Percentiles rank a stretch among this genome's conserved stretches.
These are phyloP conservation scores for Sphenostylis stenocarpa DNA, from an alignment of 306 rosid species.

Conservation along the genomic window DNA sequence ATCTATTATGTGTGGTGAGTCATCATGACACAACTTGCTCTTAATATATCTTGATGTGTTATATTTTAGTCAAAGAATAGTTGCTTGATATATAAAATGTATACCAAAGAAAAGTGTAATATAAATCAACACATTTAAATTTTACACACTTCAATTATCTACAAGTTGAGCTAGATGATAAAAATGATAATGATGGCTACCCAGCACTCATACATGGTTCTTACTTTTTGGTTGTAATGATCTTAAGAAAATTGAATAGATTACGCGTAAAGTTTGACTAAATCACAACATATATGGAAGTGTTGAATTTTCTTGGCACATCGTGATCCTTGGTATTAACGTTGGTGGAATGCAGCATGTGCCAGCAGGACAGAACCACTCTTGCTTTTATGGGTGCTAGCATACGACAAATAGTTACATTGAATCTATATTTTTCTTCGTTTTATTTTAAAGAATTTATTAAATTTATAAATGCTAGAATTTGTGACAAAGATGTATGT, in stretches of 20 bases:
- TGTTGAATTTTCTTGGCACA: background rate
- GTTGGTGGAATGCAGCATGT: background rate
- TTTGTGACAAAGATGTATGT: too few relatives aligned
- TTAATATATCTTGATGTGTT: too few relatives aligned
- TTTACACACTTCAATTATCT: too few relatives aligned
- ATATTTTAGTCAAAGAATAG: too few relatives aligned
- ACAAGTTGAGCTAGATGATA: background rate
- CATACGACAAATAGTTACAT: background rate
- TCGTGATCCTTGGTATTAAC: too few relatives aligned
- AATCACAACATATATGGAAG: background rate
- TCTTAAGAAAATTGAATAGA: too few relatives aligned
- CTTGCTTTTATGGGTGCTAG: background rate
- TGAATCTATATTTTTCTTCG: background rate
- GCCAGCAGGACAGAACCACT: background rate
- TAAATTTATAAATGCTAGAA: background rate
- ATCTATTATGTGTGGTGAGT: background rate
- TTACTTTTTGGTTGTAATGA: background rate
- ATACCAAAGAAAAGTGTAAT: too few relatives aligned
- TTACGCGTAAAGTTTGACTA: background rate
- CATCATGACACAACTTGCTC: too few relatives aligned
- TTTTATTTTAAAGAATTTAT: background rate
- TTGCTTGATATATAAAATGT: too few relatives aligned
- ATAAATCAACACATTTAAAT: too few relatives aligned
- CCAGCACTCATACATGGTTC: too few relatives aligned
- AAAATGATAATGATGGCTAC: background rate